Evolutionary conservation across 2,329 filamentous ascomycete genomes (phyloP), one percentile per base, ranked within the genome.

Genomic region (Domatiomyces globalis): DNA sequence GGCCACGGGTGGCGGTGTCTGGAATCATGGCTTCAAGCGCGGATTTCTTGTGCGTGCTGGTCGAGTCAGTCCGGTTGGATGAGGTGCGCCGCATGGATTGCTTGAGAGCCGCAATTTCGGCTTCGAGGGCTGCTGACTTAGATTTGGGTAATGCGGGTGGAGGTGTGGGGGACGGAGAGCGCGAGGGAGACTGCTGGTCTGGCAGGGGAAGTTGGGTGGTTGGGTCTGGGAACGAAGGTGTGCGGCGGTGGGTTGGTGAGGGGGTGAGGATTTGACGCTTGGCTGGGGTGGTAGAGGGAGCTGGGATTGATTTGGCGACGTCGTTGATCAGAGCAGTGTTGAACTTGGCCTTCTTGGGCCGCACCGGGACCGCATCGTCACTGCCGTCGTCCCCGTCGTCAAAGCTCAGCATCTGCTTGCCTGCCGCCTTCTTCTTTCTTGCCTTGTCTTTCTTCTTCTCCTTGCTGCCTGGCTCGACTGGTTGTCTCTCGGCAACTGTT

Each of bases 11-110:
- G 9, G 71, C 68, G 9, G 65, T 72, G 43, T 70, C 64, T 0
- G 71, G 71, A 45, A 74, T 74, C 64, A 74, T 67, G 22, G 68
- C 62, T 60, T 74, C 71, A 2, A 74, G 61, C 0, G 71, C 70
- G 25, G 71, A 70, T 52, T 72, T 71, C 59, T 69, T 71, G 50
- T 58, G 64, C 5, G 61, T 61, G 3, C 65, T 62, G 20, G 68
- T 65, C 9, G 58, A 58, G 19, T 58, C 51, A 2, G 58, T 62
- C 33, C 33, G 33, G 0, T 63, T 59, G 5, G 66, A 57, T 22
- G 66, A 63, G 46, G 63, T 68, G 18, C 71, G 70, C 46, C 69
- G 69, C 71, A 74, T 73, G 1, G 71, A 73, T 9, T 68, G 66
- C 57, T 71, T 73, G 9, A 74, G 61, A 20, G 64, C 63, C 3